Conservation (phyloP, 1,139 yeast genomes). For the Pichia sp. region DNA sequence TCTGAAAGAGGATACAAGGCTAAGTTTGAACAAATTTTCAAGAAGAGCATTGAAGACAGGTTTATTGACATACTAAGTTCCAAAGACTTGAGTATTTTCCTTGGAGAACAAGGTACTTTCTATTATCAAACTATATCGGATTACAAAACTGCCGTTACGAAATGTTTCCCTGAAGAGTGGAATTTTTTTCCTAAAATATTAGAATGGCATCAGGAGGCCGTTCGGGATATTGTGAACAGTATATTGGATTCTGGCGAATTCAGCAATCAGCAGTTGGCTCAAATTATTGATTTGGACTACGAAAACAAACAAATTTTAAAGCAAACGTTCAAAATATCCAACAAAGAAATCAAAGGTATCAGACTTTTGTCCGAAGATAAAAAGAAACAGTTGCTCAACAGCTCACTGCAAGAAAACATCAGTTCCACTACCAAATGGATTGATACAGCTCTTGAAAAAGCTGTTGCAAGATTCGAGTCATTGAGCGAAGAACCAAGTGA, state of each 20-base stretch:
- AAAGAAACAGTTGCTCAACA: slow-evolving; percentile 24
- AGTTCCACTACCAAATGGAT: slow-evolving; percentile 28
- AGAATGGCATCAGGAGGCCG: slow-evolving; percentile 61
- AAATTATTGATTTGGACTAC: slow-evolving; percentile 62
- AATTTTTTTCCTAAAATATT: slow-evolving; percentile 59
- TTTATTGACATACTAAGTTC: slow-evolving; percentile 38
- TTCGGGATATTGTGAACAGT: slow-evolving; percentile 56
- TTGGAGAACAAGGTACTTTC: slow-evolving; percentile 70
- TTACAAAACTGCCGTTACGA: slow-evolving; percentile 54
- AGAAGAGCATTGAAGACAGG: slow-evolving; percentile 45
- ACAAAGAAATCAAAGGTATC: slow-evolving; percentile 29
- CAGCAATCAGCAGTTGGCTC: slow-evolving; percentile 18
- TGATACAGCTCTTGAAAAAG: slow-evolving; percentile 24
- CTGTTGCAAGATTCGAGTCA: slow-evolving; percentile 22
- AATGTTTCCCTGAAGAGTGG: slow-evolving; percentile 67
- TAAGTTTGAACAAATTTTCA: slow-evolving; percentile 58
- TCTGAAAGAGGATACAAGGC: slow-evolving; percentile 58
- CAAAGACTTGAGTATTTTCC: slow-evolving; percentile 49
- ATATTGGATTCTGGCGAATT: slow-evolving; percentile 20
- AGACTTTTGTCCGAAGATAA: slow-evolving; percentile 22
- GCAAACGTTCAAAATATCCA: slow-evolving; percentile 42
- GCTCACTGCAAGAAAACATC: slow-evolving; percentile 25
- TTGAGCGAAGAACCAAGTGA: slow-evolving; percentile 28
- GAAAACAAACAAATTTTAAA: slow-evolving; percentile 53
- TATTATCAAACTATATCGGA: slow-evolving; percentile 72